Evolutionary conservation across 2,329 filamentous ascomycete species (phyloP).

Genomic region (Paecilomyces variotii): DNA sequence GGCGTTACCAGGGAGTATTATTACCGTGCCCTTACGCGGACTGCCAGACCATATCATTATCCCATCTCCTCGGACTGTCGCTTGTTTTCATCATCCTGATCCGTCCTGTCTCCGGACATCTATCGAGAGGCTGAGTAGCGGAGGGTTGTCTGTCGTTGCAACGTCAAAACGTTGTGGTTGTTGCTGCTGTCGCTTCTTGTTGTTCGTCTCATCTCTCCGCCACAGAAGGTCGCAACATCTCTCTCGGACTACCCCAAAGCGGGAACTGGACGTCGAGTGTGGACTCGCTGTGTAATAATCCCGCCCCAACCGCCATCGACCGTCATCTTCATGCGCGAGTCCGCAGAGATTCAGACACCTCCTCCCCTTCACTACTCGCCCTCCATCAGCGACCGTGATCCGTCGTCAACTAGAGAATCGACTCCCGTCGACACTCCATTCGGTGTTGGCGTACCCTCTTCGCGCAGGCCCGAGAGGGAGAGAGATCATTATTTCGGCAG

Average conservation of each 20-base stretch:
- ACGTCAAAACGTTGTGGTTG: background rate
- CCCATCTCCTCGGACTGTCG: background rate
- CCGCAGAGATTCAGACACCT: slow-evolving; percentile 43
- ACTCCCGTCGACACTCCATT: slow-evolving; percentile 43
- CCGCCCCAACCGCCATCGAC: slow-evolving; percentile 24
- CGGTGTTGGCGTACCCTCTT: slow-evolving; percentile 36
- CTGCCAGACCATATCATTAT: background rate
- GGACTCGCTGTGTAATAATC: slow-evolving; percentile 21
- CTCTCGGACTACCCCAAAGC: slow-evolving; percentile 13
- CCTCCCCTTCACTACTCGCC: slow-evolving; percentile 46
- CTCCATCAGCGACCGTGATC: slow-evolving; percentile 38
- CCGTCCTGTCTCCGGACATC: background rate
- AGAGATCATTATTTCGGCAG: slow-evolving; percentile 33
- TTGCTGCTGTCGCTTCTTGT: background rate
- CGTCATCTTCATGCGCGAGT: slow-evolving; percentile 44
- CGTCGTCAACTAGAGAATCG: slow-evolving; percentile 44
- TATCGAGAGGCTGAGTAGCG: background rate
- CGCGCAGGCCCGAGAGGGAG: slow-evolving; percentile 37
- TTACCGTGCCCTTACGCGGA: background rate
- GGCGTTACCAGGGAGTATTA: background rate
- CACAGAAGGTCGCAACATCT: slow-evolving; percentile 1
- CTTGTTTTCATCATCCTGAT: background rate
- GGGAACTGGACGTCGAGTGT: slow-evolving; percentile 30
- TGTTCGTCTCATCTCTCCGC: background rate
- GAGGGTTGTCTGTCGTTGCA: background rate